Evolutionary conservation across 75 land plant species (phyloP), one percentile per base, ranked within the genome.

Genomic region (Selaginella tamariscina): DNA sequence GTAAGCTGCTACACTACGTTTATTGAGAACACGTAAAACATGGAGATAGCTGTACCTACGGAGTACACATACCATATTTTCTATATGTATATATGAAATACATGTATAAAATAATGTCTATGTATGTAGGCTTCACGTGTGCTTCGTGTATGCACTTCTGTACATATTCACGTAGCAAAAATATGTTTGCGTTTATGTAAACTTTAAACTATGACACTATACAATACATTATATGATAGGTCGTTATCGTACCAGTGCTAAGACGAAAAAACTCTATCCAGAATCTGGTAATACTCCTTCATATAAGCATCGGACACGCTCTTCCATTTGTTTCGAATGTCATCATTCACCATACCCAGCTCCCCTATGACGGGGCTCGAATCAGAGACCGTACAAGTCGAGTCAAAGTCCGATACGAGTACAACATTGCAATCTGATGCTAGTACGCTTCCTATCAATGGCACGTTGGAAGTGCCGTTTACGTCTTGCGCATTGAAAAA

Each of bases 331-430:
- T 15, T 39, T 15, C 49, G 5, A 5, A 39, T 15, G 15, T 39
- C 49, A 39, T 39, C 49, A 15, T 5, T 15, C 49, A 15, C 49
- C 49, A 95, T 82, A 23, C 86, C 79, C 64, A 87, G 79, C 32
- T 87, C 91, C n/a, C 91, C 92, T 80, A 90, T 67, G 55, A 88
- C 82, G 64, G 91, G 86, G 74, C 86, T 85, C 0, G 99, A 94
- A 80, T 94, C 99, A 64, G 83, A 70, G 33, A 89, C 77, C 15
- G 87, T 83, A 78, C 99, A 90, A 24, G 99, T 90, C 73, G 85
- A 80, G 70, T 94, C 99, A 72, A 94, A 94, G 75, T 94, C 99
- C 68, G 91, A 87, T 69, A 94, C 82, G 32, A 94, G 59, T 0
- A 85, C 28, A 30, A 79, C 75, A 21, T 71, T 75, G 28, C 66